Evolutionary conservation across 345 rosid genomes (phyloP).

Genomic region (Draba incana): DNA sequence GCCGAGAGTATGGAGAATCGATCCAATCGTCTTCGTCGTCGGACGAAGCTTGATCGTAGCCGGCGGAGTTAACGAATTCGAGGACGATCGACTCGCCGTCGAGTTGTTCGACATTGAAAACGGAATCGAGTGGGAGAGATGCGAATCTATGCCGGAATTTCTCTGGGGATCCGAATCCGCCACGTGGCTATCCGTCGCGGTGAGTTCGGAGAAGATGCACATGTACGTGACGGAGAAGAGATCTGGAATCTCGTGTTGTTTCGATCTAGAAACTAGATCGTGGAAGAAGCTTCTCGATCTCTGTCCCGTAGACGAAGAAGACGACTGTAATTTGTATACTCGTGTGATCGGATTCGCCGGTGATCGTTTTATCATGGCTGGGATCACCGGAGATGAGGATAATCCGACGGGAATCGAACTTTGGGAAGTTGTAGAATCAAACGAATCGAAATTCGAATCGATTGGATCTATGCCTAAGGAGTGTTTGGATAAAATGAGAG

Average conservation of each 20-base stretch:
- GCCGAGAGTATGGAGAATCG: constrained; percentile 63
- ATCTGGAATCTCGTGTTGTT: constrained; percentile 51
- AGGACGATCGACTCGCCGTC: constrained; percentile 70
- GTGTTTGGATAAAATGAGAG: constrained; percentile 50
- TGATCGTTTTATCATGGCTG: constrained; percentile 52
- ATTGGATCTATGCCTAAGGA: constrained; percentile 58
- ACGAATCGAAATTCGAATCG: constrained; percentile 16
- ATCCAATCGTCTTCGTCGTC: constrained; percentile 67
- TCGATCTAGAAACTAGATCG: constrained; percentile 52
- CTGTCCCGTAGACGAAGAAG: constrained; percentile 31
- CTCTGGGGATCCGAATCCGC: constrained; percentile 61
- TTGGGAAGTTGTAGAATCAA: constrained; percentile 48
- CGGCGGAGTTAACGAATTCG: constrained; percentile 70
- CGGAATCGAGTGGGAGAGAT: constrained; percentile 49
- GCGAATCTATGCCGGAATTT: constrained; percentile 59
- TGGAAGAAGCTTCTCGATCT: constrained; percentile 62
- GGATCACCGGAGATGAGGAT: constrained; percentile 45
- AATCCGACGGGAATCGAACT: constrained; percentile 47
- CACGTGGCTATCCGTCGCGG: constrained; percentile 66
- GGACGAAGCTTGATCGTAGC: constrained; percentile 56
- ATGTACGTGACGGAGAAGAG: constrained; percentile 60
- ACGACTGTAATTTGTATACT: constrained; percentile 26
- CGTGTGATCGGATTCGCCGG: constrained; percentile 45
- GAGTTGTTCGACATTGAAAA: constrained; percentile 55
- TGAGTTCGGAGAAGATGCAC: constrained; percentile 41